Base-by-base conservation (phyloP, 2,329 filamentous ascomycete genomes). In the Furcasterigmium furcatum region DNA sequence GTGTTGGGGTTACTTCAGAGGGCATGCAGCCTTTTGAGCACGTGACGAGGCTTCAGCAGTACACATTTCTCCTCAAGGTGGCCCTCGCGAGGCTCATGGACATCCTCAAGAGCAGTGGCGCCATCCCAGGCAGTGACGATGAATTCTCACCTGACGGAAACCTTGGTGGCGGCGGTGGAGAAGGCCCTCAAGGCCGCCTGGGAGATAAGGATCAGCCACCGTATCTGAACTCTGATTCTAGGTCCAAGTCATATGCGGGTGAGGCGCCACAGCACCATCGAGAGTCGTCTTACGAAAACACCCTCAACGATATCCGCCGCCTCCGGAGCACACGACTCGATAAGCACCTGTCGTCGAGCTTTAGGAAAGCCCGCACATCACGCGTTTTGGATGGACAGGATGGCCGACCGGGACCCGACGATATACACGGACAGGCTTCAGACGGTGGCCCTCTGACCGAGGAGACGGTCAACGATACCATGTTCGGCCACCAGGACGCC, bases 261-360 rank as follows among this genome's bases (percentile, higher is more conserved):
- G 79, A 80, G 51, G 66, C 75, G 47, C 42, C 64, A 61, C 82
- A 85, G 42, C 77, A 82, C 48, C 77, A 78, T 49, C 79, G 83
- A 53, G 80, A 84, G 57, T 89, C 87, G 43, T 90, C 88, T 22
- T 94, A 97, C 62, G 92, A 97, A 70, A 95, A 91, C 68, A 96
- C 92, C 39, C 84, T 99, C 55, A 95, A 94, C 54, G 94, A 99
- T 67, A 94, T 99, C 61, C 85, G 91, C 58, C 82, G 94, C 51
- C 70, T 99, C 48, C 84, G 92, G 53, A 97, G 94, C 50, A 97
- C 92, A 19, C 85, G 94, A 24, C 85, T 97, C 61, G 92, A 99
- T 60, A 92, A 95, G 60, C 90, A 95, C 58, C 72, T 99, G 36
- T 97, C 92, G 29, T 95, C 90, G 19, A 96, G 91, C 42, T 91